Base-by-base conservation (phyloP, 768 basidiomycete genomes). In the Pleurotus eryngii region DNA sequence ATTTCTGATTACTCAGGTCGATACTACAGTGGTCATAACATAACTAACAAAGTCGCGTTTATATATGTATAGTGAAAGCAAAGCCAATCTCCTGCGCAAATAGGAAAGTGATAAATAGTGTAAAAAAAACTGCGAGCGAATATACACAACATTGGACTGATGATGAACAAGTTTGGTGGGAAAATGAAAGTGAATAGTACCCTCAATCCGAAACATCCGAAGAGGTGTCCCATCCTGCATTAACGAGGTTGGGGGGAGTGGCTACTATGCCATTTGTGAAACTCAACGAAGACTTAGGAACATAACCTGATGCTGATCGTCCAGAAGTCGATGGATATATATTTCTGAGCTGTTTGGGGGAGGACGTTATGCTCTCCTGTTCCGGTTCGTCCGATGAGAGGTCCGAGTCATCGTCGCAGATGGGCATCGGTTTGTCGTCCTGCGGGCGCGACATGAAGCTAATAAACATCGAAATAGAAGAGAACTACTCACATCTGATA, bases 241-340 rank as follows among this genome's bases (percentile, higher is more conserved):
- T 76, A 59, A 81, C 72, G 53, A 83, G 77, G 65, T 72, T 78
- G 26, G 82, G 81, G 20, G 76, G 78, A 20, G 78, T 73, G 43
- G 71, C 70, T 58, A 74, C 62, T 43, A 71, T 70, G 60, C 73
- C 70, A 39, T 67, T 67, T 47, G 69, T 59, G 58, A 79, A 78
- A 37, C 74, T 74, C 57, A 67, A 67, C 20, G 76, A 69, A 63
- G 78, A 76, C 51, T 65, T 59, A 27, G 59, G 61, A 17, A 43
- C 59, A 24, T 46, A 56, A 17, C 40, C 26, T 27, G 54, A 55
- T 37, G 46, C 47, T 39, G 45, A 35, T 46, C 55, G 46, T 35
- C 46, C 46, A 37, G 51, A 47, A n/a, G 18, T 35, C 20, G 67
- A 60, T 17, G 70, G 70, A 56, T 68, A 73, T 26, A 66, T 60